phyloP scores from a whole-genome alignment of 2,329 filamentous ascomycete genomes.

The Colletotrichum sp. region DNA sequence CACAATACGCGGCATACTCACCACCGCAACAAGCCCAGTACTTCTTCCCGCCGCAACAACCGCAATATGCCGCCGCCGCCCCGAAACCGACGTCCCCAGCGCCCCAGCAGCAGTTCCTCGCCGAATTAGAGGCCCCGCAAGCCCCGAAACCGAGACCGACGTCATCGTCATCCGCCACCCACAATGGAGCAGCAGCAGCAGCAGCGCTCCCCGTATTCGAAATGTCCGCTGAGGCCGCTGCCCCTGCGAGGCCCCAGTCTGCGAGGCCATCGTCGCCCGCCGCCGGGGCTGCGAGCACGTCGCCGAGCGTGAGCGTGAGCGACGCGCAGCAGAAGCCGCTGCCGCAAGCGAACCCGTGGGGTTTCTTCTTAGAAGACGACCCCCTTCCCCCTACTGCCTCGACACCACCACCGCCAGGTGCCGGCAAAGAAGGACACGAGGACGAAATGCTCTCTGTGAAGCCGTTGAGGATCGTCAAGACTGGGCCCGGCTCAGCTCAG shows the following conservation, averaged over 20 bases:
- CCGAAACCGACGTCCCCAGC: not conserved
- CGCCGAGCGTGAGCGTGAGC: not conserved
- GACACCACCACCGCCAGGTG: not conserved
- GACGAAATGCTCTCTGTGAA: conserved; percentile 4
- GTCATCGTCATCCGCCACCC: not conserved
- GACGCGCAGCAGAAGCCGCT: not conserved
- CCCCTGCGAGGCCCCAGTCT: not conserved
- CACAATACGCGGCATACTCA: not conserved
- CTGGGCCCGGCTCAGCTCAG: not conserved
- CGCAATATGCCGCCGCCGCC: not conserved
- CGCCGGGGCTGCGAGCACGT: not conserved
- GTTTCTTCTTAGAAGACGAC: conserved; percentile 19
- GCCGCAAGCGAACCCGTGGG: conserved; percentile 23
- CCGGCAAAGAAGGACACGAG: not conserved
- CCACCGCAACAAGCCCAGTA: conserved; percentile 10
- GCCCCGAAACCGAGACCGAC: not conserved
- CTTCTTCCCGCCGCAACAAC: conserved; percentile 3
- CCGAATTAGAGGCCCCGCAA: conserved; percentile 18
- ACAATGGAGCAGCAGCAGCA: not conserved
- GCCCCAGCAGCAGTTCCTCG: conserved; percentile 13
- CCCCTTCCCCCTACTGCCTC: not conserved
- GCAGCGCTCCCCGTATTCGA: not conserved
- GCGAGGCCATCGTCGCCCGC: not conserved
- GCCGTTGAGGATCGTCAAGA: conserved; percentile 19
- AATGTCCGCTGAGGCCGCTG: conserved; percentile 5